phyloP scores from a whole-genome alignment of 2,329 filamentous ascomycete species.

The Nemania sp. region DNA sequence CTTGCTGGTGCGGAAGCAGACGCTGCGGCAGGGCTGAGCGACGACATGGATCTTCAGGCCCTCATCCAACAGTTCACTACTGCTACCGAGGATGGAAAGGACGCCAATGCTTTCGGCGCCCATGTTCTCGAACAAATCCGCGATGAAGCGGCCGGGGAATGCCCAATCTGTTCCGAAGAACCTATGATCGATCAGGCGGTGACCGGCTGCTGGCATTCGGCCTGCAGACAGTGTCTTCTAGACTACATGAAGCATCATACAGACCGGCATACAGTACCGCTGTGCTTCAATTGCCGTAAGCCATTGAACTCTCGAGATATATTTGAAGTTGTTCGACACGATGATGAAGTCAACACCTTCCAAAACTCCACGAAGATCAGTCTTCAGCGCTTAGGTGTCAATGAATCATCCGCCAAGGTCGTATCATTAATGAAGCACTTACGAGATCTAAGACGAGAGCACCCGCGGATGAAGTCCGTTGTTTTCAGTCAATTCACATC shows the following conservation, averaged over 20 bases:
- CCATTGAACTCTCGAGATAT: slow-evolving; percentile 80
- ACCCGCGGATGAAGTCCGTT: slow-evolving; percentile 79
- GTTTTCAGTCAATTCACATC: slow-evolving; percentile 98
- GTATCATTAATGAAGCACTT: slow-evolving; percentile 77
- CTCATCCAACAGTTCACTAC: slow-evolving; percentile 84
- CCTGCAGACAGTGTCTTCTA: slow-evolving; percentile 90
- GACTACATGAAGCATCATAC: slow-evolving; percentile 87
- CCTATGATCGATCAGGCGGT: slow-evolving; percentile 94
- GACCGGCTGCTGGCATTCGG: slow-evolving; percentile 96
- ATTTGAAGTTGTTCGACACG: slow-evolving; percentile 88
- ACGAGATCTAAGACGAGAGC: slow-evolving; percentile 64
- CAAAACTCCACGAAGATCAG: slow-evolving; percentile 56
- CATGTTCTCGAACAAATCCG: slow-evolving; percentile 91
- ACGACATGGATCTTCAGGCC: slow-evolving; percentile 93
- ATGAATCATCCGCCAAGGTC: slow-evolving; percentile 85
- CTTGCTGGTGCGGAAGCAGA: slow-evolving; percentile 79
- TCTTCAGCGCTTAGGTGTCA: slow-evolving; percentile 62
- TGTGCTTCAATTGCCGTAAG: slow-evolving; percentile 90
- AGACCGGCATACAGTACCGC: slow-evolving; percentile 72
- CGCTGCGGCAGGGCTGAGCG: slow-evolving; percentile 76
- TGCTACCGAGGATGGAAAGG: slow-evolving; percentile 62
- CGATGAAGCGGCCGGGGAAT: slow-evolving; percentile 84
- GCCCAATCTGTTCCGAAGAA: slow-evolving; percentile 92
- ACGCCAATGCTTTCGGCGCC: slow-evolving; percentile 75
- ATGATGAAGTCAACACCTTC: slow-evolving; percentile 47